Percentiles rank a stretch among this genome's conserved stretches.
Conservation (phyloP, 2,329 filamentous ascomycete species). For the Beauveria varroae region DNA sequence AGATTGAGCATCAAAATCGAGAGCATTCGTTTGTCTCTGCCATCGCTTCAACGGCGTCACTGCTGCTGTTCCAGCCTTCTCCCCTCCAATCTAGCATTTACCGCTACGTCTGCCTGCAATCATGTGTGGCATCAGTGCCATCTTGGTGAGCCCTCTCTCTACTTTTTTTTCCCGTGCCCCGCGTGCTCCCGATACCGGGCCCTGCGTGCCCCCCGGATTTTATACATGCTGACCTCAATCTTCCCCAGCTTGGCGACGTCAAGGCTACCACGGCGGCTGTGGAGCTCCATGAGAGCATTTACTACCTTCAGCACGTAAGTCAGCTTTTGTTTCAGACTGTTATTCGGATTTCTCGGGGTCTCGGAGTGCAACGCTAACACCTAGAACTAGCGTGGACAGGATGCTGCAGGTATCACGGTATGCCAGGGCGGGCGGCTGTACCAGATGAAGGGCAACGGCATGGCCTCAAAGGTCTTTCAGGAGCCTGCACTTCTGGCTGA, state of each 20-base stretch:
- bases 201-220: background rate
- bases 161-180: background rate
- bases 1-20: background rate
- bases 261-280: constrained; percentile 42
- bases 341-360: background rate
- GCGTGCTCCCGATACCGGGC: constrained; percentile 4
- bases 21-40: background rate
- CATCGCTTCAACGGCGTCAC: constrained; percentile 1
- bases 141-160: constrained; percentile 5
- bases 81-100: background rate
- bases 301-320: constrained; percentile 52
- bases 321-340: background rate
- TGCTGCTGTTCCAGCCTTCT: constrained; percentile 5
- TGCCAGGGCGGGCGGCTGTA: constrained; percentile 73
- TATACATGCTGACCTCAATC: background rate
- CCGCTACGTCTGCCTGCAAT: background rate
- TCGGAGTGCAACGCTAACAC: constrained; percentile 12
- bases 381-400: constrained; percentile 61
- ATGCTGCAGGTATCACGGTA: constrained; percentile 81
- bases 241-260: constrained; percentile 24
- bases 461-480: constrained; percentile 60
- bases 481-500: background rate
- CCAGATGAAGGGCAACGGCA: constrained; percentile 84
- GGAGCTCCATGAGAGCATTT: constrained; percentile 65
- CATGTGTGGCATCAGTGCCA: constrained; percentile 9